Evolutionary conservation across 2,329 filamentous ascomycete species (phyloP).

Genomic region (Neodidymelliopsis sp.): DNA sequence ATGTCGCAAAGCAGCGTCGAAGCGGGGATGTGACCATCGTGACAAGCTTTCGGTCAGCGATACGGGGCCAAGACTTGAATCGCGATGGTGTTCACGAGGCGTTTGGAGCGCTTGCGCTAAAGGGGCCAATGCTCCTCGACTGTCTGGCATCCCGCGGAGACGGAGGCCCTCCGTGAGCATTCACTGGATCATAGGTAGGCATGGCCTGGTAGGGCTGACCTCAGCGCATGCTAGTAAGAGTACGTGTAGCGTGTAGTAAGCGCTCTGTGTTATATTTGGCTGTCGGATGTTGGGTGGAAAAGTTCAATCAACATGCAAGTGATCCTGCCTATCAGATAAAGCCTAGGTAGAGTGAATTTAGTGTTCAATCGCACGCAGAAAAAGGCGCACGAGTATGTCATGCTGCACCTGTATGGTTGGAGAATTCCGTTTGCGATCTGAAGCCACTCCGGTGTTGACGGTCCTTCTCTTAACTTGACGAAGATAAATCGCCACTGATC

Average conservation of each 20-base stretch:
- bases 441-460: too few relatives aligned
- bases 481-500: too few relatives aligned
- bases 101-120: slow-evolving; percentile 5
- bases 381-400: too few relatives aligned
- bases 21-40: slow-evolving; percentile 1
- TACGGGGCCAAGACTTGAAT: slow-evolving; percentile 1
- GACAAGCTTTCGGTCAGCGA: slow-evolving; percentile 3
- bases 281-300: background rate
- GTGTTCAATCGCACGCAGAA: too few relatives aligned
- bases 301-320: background rate
- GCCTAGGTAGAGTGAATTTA: too few relatives aligned
- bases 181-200: background rate
- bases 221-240: slow-evolving; percentile 1
- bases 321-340: too few relatives aligned
- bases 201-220: slow-evolving; percentile 9
- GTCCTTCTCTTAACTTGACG: too few relatives aligned
- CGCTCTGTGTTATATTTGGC: background rate
- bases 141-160: slow-evolving; percentile 1
- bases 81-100: slow-evolving; percentile 6
- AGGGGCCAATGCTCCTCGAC: background rate
- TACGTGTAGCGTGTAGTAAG: slow-evolving; percentile 5
- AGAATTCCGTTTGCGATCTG: too few relatives aligned
- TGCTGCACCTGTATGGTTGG: too few relatives aligned
- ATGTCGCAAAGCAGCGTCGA: slow-evolving; percentile 1
- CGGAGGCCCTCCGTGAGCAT: slow-evolving; percentile 6